Conservation (phyloP, 176 grass and related monocot species). For the Phragmites australis region DNA sequence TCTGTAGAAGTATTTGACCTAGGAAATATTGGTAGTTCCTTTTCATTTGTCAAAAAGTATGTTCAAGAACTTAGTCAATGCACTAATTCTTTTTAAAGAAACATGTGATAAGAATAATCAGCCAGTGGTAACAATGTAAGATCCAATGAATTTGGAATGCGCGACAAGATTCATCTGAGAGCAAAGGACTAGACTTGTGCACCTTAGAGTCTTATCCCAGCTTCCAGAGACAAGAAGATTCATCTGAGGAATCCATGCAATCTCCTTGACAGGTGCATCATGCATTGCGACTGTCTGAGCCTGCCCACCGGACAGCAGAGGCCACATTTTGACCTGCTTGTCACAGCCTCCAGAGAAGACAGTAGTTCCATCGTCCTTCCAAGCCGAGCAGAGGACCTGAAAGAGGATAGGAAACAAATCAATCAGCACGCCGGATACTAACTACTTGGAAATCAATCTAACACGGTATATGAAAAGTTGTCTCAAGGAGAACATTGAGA, state of each 20-base stretch:
- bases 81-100: not conserved
- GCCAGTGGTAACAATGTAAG: not conserved
- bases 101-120: not conserved
- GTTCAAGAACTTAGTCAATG: not conserved
- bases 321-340: constrained; percentile 95
- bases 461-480: not conserved
- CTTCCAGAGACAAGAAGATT: constrained; percentile 90
- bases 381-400: constrained; percentile 89
- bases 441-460: not conserved
- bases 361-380: constrained; percentile 91
- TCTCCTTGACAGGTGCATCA: constrained; percentile 82
- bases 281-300: constrained; percentile 78
- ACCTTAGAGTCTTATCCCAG: constrained; percentile 95
- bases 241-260: constrained; percentile 89
- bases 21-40: not conserved
- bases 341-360: constrained; percentile 93
- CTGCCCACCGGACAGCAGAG: constrained; percentile 80
- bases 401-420: constrained; percentile 25
- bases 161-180: not conserved
- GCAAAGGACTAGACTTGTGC: not conserved
- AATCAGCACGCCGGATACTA: constrained; percentile 13
- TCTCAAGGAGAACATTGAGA: constrained; percentile 19
- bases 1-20: not conserved
- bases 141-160: not conserved
- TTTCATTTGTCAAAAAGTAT: not conserved